Base-by-base conservation (phyloP, 2,329 filamentous ascomycete genomes). In the Pseudogymnoascus sp. region DNA sequence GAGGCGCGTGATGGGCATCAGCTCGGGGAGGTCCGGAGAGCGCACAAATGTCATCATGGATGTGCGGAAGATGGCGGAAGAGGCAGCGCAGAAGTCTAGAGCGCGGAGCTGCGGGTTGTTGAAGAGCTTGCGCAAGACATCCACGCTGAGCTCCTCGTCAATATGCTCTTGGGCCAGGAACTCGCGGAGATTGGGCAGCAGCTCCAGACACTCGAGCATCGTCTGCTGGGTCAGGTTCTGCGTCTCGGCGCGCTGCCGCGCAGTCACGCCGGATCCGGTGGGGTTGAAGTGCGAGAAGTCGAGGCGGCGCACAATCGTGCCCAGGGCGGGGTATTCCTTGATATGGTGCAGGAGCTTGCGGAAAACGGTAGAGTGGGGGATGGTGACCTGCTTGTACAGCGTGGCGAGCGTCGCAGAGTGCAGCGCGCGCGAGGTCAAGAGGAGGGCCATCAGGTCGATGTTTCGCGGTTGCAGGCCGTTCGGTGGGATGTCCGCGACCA, bases 211-310 rank as follows among this genome's bases (percentile, higher is more conserved):
- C 73, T 86, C 81, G 62, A 88, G 77, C 59, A 95, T 80, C 4
- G 89, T 93, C 71, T 85, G 83, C 12, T 87, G 80, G 18, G 90
- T 93, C 70, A 95, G 75, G 75, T 93, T 92, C 71, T 85, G 85
- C 64, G 90, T 90, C 74, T 89, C 83, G 21, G 83, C 82, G 64
- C 90, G 87, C 81, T 91, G 88, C 73, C 86, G 85, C 68, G 86
- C 87, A 14, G 88, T 91, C 66, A 84, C 83, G 71, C 92, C 91
- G 67, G 91, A 80, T 63, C 88, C 88, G 63, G 88, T 86, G 21
- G 89, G 90, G 73, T 91, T 93, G 76, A 93, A 93, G 78, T 93
- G 90, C 66, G 89, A 92, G 71, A 95, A 93, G 76, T 95, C 90
- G 54, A 93, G 78, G 61, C 90, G 87, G 64, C 88, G 86, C 51